phyloP scores from a whole-genome alignment of 2,329 filamentous ascomycete genomes.

The Nannizzia gypsea region DNA sequence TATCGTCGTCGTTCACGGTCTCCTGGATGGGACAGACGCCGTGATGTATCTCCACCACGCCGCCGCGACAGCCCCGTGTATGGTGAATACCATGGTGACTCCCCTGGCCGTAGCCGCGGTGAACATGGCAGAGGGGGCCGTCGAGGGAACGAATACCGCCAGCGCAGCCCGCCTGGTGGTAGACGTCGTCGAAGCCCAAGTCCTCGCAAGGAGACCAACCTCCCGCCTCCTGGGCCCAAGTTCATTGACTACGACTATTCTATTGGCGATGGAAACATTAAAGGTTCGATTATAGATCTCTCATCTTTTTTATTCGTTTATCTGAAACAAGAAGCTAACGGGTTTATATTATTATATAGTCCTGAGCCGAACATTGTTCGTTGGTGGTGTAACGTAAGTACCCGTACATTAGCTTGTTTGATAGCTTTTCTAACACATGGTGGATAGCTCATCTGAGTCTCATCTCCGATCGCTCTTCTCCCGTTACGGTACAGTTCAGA shows the following conservation, averaged over 20 bases:
- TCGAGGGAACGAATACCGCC: slow-evolving; percentile 58
- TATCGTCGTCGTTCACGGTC: slow-evolving; percentile 66
- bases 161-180: slow-evolving; percentile 66
- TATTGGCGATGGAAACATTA: slow-evolving; percentile 67
- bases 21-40: slow-evolving; percentile 61
- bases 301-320: slow-evolving; percentile 24
- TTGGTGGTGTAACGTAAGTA: slow-evolving; percentile 82
- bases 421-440: slow-evolving; percentile 15
- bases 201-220: slow-evolving; percentile 33
- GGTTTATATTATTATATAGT: slow-evolving; percentile 39
- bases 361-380: slow-evolving; percentile 85
- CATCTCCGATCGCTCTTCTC: slow-evolving; percentile 73
- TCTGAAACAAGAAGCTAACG: slow-evolving; percentile 37
- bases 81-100: slow-evolving; percentile 61
- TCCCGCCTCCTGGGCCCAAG: slow-evolving; percentile 49
- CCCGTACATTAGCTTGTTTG: background rate
- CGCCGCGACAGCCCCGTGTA: slow-evolving; percentile 58
- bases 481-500: slow-evolving; percentile 79
- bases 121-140: slow-evolving; percentile 42
- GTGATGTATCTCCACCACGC: slow-evolving; percentile 50
- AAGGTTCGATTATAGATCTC: slow-evolving; percentile 38
- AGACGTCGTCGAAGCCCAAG: slow-evolving; percentile 55
- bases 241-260: slow-evolving; percentile 68
- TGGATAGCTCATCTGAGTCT: slow-evolving; percentile 57
- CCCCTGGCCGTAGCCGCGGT: slow-evolving; percentile 46